Base-by-base conservation (phyloP, 2,329 filamentous ascomycete genomes). In the Pyrenophora teres region DNA sequence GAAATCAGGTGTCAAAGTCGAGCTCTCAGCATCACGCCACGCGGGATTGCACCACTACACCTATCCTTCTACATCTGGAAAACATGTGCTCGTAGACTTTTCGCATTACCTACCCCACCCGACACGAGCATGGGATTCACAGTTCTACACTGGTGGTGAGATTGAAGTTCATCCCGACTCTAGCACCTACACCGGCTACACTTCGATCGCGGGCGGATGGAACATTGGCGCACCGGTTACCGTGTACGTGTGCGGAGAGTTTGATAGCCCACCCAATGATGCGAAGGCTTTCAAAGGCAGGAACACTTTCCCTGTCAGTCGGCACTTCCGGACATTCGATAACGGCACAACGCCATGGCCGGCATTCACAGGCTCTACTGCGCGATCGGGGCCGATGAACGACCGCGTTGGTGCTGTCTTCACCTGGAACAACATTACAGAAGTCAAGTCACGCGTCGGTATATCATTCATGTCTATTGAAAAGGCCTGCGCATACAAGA, bases 381-480 rank as follows among this genome's bases (percentile, higher is more conserved):
- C 70, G 4, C 62, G 63, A 3, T 69, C 70, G 8, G 70, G 70
- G 3, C 68, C 67, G 4, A 33, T 69, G 38, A 63, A 61, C 23
- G 60, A 83, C 52, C 78, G 81, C 8, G 71, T 83, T 1, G 81
- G 81, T 1, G 80, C 79, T 0, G 59, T 83, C 0, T 83, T 83
- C 52, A 75, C 73, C 0, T 84, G 81, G 69, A 64, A 67, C 52
- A 65, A 59, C 15, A 45, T 65, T 0, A 57, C 72, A 0, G 69
- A 70, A 2, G 62, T 85, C 19, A 78, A 71, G 16, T 84, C 82
- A 0, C 74, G 78, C 27, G 76, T 82, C 7, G 80, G 80, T 0
- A 74, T 82, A 5, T 82, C 80, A 0, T 81, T 78, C 65, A 76
- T 72, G 45, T 72, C 69, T 0, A 64, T 71, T 1, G 63, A 67